Conservation (phyloP, 352 stramenopile species). For the Peronospora belbahrii region DNA sequence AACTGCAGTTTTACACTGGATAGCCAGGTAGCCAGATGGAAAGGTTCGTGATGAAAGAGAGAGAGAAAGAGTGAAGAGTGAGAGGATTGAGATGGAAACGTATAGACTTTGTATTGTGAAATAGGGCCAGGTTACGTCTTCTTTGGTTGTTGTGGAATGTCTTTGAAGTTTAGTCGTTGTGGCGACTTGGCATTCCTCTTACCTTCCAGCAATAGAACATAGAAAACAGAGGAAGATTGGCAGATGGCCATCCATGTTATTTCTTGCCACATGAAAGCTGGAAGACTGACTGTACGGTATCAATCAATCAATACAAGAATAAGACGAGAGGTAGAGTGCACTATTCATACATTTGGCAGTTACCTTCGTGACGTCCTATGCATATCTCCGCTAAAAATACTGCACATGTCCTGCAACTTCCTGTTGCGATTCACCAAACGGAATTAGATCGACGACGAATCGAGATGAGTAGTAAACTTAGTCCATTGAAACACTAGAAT, state of each 20-base stretch:
- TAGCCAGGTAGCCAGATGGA: conserved; percentile 22
- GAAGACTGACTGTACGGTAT: not conserved
- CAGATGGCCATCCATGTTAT: conserved; percentile 12
- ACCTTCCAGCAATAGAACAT: conserved; percentile 26
- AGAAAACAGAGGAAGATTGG: conserved; percentile 23
- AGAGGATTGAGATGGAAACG: conserved; percentile 23
- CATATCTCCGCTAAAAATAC: not conserved
- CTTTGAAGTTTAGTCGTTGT: conserved; percentile 12
- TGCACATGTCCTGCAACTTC: not conserved
- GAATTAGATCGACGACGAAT: conserved; percentile 5
- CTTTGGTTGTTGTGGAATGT: conserved; percentile 11
- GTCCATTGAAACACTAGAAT: no score
- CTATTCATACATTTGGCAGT: conserved; percentile 13
- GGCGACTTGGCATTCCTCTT: not conserved
- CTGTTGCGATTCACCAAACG: not conserved
- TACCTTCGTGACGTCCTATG: conserved; percentile 3
- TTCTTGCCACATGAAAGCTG: conserved; percentile 6
- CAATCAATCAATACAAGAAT: conserved; percentile 6
- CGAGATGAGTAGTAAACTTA: not conserved
- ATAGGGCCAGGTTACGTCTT: conserved; percentile 29
- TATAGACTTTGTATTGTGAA: conserved; percentile 20
- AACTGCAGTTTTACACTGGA: conserved; percentile 2
- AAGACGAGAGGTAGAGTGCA: conserved; percentile 16
- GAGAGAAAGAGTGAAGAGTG: conserved; percentile 29
- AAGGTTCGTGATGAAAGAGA: conserved; percentile 18